A percentile compares a stretch with the other conserved stretches of the same genome.
phyloP scores from a whole-genome alignment of 106 monocot genomes.

The Cymbidium sinense region DNA sequence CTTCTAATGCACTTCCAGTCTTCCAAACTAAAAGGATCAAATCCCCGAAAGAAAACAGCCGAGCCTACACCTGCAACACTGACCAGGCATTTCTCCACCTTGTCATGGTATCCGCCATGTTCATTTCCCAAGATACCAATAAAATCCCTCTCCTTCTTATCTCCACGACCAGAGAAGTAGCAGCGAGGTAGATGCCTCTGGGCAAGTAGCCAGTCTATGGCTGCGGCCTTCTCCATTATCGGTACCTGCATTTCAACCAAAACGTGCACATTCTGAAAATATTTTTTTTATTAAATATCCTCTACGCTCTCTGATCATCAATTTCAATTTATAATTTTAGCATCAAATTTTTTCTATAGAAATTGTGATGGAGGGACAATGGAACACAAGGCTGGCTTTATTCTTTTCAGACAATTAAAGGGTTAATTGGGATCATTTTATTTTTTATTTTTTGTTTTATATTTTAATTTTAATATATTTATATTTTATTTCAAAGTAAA shows the following conservation, averaged over 20 bases:
- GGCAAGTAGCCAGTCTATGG: conserved; percentile 70
- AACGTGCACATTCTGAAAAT: too few relatives aligned
- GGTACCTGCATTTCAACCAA: conserved; percentile 48
- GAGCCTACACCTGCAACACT: conserved; percentile 87
- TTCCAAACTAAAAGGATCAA: conserved; percentile 50
- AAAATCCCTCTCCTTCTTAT: background rate
- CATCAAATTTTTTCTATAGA: too few relatives aligned
- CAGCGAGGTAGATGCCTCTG: conserved; percentile 45
- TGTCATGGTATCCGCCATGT: background rate
- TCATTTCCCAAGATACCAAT: background rate
- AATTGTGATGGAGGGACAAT: too few relatives aligned
- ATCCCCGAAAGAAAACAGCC: conserved; percentile 60
- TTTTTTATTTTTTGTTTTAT: too few relatives aligned
- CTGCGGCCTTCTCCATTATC: conserved; percentile 44
- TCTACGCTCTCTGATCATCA: too few relatives aligned
- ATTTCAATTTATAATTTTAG: too few relatives aligned
- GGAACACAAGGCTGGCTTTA: too few relatives aligned
- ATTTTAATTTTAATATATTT: too few relatives aligned
- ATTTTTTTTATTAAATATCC: too few relatives aligned
- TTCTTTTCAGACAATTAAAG: too few relatives aligned
- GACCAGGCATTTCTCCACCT: conserved; percentile 11
- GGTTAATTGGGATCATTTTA: too few relatives aligned
- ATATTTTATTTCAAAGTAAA: too few relatives aligned
- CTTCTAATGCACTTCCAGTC: conserved; percentile 86
- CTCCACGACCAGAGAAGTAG: conserved; percentile 66